Conservation (phyloP, 1,284 basidiomycete species). For the Rhodofomes roseus region DNA sequence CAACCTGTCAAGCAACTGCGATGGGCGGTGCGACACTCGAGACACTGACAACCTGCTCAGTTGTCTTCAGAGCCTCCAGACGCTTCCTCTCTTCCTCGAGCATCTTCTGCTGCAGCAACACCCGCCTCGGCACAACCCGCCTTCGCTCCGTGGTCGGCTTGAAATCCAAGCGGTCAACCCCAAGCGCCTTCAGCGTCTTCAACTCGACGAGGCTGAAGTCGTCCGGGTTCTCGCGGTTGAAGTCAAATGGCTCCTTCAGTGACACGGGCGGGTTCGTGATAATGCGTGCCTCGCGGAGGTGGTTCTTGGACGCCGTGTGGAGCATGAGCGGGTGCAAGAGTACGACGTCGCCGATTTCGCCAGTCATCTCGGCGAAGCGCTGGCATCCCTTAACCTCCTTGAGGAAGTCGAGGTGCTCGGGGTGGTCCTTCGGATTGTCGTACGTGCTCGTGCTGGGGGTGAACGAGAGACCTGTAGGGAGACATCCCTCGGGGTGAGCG, state of each 20-base stretch:
- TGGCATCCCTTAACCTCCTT: conserved; percentile 34
- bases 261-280: conserved; percentile 62
- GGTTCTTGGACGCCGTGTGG: conserved; percentile 61
- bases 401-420: conserved; percentile 40
- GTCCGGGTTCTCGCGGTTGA: conserved; percentile 39
- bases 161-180: conserved; percentile 32
- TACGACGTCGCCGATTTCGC: conserved; percentile 55
- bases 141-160: conserved; percentile 25
- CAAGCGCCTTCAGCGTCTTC: conserved; percentile 53
- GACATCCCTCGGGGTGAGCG: conserved; percentile 51
- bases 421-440: conserved; percentile 34
- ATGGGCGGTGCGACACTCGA: conserved; percentile 13
- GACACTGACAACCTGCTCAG: conserved; percentile 1
- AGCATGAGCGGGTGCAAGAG: conserved; percentile 63
- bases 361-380: conserved; percentile 55
- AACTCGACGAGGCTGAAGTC: conserved; percentile 49
- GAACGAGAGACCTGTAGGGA: conserved; percentile 42
- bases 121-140: conserved; percentile 26
- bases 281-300: conserved; percentile 46
- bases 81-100: conserved; percentile 32
- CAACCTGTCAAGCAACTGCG: conserved; percentile 20
- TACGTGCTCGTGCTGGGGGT: conserved; percentile 40
- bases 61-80: conserved; percentile 20
- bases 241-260: conserved; percentile 50
- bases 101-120: conserved; percentile 28